Evolutionary conservation across 2,329 filamentous ascomycete genomes (phyloP).

Genomic region (Ambrosiella cleistominuta): DNA sequence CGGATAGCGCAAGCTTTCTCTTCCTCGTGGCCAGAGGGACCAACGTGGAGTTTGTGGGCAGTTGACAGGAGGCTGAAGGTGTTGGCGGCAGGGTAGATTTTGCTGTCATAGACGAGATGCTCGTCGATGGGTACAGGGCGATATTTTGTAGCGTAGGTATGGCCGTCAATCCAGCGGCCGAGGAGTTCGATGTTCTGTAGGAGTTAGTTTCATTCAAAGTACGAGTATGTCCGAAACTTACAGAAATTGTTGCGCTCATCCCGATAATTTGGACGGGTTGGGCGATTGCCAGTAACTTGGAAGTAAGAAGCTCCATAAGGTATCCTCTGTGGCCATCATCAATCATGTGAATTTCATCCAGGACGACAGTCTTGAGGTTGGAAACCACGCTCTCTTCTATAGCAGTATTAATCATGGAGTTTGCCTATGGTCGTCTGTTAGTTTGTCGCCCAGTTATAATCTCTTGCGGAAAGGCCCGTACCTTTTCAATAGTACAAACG

Average conservation of each 20-base stretch:
- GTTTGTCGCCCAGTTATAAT: not conserved
- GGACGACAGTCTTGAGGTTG: constrained; percentile 48
- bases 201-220: not conserved
- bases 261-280: constrained; percentile 53
- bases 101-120: constrained; percentile 53
- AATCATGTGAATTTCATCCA: constrained; percentile 71
- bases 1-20: constrained; percentile 19
- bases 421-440: constrained; percentile 34
- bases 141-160: constrained; percentile 56
- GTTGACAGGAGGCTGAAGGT: constrained; percentile 41
- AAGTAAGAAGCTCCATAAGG: constrained; percentile 54
- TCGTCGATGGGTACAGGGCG: constrained; percentile 61
- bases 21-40: constrained; percentile 18
- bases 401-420: constrained; percentile 53
- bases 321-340: constrained; percentile 62
- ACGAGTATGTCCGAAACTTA: constrained; percentile 21
- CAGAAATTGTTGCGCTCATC: constrained; percentile 64
- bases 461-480: constrained; percentile 10
- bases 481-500: constrained; percentile 65
- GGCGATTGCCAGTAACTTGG: constrained; percentile 52
- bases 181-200: constrained; percentile 50
- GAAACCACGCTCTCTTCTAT: constrained; percentile 52
- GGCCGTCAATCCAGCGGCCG: constrained; percentile 51
- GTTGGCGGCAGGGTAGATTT: constrained; percentile 41
- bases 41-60: constrained; percentile 30